phyloP scores from a whole-genome alignment of 257 asterid genomes.

The Mentha longifolia region DNA sequence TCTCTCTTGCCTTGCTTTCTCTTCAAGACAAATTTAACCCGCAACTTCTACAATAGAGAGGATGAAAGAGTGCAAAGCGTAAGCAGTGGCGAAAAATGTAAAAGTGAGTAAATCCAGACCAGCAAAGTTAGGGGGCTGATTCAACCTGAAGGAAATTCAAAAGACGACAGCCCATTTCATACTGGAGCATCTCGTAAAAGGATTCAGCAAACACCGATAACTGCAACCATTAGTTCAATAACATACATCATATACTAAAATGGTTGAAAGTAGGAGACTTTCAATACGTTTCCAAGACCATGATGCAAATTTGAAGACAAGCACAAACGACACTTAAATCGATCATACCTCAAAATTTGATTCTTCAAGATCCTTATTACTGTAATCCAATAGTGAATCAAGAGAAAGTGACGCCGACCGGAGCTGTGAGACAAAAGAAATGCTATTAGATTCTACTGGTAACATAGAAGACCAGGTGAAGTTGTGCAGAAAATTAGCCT shows the following conservation, averaged over 20 bases:
- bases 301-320: too few species aligned
- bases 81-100: background rate
- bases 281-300: conserved; percentile 3
- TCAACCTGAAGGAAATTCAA: conserved; percentile 87
- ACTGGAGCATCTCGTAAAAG: conserved; percentile 90
- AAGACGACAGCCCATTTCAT: conserved; percentile 87
- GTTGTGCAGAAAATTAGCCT: conserved; percentile 33
- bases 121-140: conserved; percentile 25
- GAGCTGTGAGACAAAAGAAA: conserved; percentile 52
- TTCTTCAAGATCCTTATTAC: conserved; percentile 78
- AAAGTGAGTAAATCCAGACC: conserved; percentile 15
- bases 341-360: conserved; percentile 80
- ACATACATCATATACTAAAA: background rate
- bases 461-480: conserved; percentile 4
- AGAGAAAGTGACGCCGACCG: conserved; percentile 83
- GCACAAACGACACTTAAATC: too few species aligned
- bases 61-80: conserved; percentile 14
- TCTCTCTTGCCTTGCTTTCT: conserved; percentile 76
- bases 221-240: conserved; percentile 47
- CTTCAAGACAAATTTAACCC: conserved; percentile 53
- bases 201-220: conserved; percentile 89
- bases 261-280: conserved; percentile 1
- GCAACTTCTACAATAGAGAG: conserved; percentile 60
- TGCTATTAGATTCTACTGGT: conserved; percentile 24
- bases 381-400: conserved; percentile 93